phyloP scores from a whole-genome alignment of 192 early-diverging fungal species.

The Mortierella hygrophila region DNA sequence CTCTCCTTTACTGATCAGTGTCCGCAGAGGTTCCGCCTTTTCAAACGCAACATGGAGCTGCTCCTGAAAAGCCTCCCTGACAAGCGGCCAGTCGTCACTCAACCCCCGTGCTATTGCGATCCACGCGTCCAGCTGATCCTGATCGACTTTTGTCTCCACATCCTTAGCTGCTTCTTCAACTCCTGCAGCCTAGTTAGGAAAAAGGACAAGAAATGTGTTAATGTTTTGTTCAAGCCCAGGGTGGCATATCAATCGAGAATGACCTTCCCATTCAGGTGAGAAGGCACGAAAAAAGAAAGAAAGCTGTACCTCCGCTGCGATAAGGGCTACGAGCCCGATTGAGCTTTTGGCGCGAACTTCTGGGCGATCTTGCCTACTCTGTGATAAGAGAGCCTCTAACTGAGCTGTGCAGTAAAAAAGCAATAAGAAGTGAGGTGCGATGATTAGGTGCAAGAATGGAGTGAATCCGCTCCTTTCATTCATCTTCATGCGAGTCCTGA shows the following conservation, averaged over 20 bases:
- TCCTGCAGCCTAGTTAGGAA: background rate
- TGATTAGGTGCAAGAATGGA: background rate
- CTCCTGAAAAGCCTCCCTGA: conserved; percentile 37
- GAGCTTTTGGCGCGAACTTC: conserved; percentile 43
- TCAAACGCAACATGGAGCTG: conserved; percentile 5
- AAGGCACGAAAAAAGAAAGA: background rate
- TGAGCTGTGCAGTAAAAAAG: conserved; percentile 4
- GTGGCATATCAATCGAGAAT: background rate
- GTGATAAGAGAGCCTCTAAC: conserved; percentile 19
- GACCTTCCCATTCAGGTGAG: background rate
- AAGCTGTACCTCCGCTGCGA: conserved; percentile 1
- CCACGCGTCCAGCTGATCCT: conserved; percentile 22
- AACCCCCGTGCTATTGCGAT: conserved; percentile 14
- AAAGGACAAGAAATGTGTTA: background rate
- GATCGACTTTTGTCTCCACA: background rate
- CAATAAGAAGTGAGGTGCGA: background rate
- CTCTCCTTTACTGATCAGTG: background rate
- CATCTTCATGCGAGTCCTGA: background rate
- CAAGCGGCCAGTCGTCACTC: conserved; percentile 36
- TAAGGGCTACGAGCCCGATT: conserved; percentile 31
- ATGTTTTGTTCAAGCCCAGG: background rate
- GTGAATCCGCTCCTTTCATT: background rate
- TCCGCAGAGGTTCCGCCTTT: background rate
- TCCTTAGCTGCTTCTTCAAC: background rate
- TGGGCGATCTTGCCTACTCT: conserved; percentile 25